Base-by-base conservation (phyloP, 257 asterid species). In the Nicotiana otophora region DNA sequence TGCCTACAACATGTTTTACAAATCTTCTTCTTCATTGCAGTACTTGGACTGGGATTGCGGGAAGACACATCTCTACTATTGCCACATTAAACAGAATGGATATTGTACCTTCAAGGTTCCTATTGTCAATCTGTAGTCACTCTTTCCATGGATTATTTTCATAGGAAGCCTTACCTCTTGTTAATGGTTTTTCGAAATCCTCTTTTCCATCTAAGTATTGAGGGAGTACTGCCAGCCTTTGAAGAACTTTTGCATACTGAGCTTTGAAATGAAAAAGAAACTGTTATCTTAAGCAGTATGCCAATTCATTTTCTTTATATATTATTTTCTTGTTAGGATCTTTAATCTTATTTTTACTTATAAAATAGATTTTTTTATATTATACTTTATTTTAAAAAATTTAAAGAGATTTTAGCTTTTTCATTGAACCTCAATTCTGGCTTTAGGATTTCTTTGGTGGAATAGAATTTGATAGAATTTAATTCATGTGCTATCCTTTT, bases 91-190 rank as follows among this genome's bases (percentile, higher is more conserved):
- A 54, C 69, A 17, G 61, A 89, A 91, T 78, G 94, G 93, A 84
- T 87, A 89, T 61, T 89, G 84, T 81, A 51, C 77, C 87, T 89
- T 95, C 81, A 89, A 92, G 97, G 98, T 93, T 85, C 72, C 93
- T 86, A 17, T 64, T 39, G 23, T 10, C 42, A 63, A 26, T 31
- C 51, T 63, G 20, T 61, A 10, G 67, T 26, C 55, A 57, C 69
- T 78, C 28, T 10, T 36, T 61, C 63, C 69, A n/a, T 57, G 33
- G 34, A 42, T 39, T 57, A 20, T 70, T 69, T 70, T 39, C 78
- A 42, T 42, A 39, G 57, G 57, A 42, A 39, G 5, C 58, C 58
- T 42, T 58, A 17, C 68, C 64, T 17, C 26, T 34, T 51, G 30
- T 78, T 58, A 19, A 17, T 69, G 78, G 78, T 33, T 17, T 28